Evolutionary conservation across 306 rosid genomes (phyloP).

Genomic region (Casuarina equisetifolia): DNA sequence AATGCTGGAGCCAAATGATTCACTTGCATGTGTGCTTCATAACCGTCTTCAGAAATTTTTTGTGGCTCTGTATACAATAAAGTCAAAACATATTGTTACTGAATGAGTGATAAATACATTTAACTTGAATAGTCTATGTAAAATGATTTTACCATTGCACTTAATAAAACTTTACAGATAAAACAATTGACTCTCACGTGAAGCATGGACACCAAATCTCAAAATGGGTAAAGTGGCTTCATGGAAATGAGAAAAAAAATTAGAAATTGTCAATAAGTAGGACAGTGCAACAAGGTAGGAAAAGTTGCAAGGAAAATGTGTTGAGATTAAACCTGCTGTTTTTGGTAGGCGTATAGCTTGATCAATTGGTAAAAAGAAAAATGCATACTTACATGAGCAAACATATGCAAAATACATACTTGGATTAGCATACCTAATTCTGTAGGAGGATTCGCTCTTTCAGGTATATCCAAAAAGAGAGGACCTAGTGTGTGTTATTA

Average conservation of each 20-base stretch:
- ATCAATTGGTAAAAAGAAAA: neutral
- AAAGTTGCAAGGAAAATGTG: neutral
- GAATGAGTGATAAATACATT: neutral
- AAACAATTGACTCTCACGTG: neutral
- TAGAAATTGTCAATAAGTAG: neutral
- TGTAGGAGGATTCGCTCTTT: too few species aligned
- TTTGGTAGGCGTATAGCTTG: neutral
- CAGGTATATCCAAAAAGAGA: too few species aligned
- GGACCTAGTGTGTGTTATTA: too few species aligned
- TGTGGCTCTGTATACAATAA: constrained; percentile 70
- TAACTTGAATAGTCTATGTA: neutral
- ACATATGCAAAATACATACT: too few species aligned
- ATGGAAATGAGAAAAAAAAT: neutral
- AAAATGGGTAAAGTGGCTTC: neutral
- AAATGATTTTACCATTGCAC: neutral
- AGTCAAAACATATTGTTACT: constrained; percentile 22
- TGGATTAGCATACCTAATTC: too few species aligned
- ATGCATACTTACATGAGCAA: neutral
- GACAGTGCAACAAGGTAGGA: neutral
- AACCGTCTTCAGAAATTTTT: constrained; percentile 82
- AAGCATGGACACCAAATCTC: neutral
- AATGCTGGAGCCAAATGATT: constrained; percentile 95
- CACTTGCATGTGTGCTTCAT: constrained; percentile 97
- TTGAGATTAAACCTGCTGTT: neutral
- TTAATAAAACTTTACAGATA: neutral